Percentiles rank a stretch among this genome's conserved stretches.
phyloP scores from a whole-genome alignment of 73 alveolate species.

The Paramecium pentaurelia region DNA sequence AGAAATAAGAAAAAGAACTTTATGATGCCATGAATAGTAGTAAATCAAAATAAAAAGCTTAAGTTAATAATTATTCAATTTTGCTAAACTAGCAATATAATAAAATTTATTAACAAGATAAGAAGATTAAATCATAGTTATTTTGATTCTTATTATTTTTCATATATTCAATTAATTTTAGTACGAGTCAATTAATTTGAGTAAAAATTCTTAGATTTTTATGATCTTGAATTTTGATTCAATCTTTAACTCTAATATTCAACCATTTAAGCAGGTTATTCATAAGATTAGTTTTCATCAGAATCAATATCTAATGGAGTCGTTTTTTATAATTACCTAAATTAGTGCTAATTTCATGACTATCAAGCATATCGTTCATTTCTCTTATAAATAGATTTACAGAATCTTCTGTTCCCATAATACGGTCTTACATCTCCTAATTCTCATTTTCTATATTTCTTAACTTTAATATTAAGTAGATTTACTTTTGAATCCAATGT shows the following conservation, averaged over 20 bases:
- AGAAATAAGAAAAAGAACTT: constrained; percentile 22
- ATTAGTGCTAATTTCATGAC: constrained; percentile 60
- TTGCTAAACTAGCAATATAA: not conserved
- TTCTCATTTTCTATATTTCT: constrained; percentile 60
- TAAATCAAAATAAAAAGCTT: not conserved
- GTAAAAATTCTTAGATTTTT: constrained; percentile 15
- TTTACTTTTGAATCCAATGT: constrained; percentile 29
- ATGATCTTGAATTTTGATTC: not conserved
- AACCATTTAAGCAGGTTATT: not conserved
- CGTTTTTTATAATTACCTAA: not conserved
- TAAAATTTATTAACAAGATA: constrained; percentile 24
- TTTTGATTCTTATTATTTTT: constrained; percentile 6
- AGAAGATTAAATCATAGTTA: constrained; percentile 26
- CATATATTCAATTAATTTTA: constrained; percentile 42
- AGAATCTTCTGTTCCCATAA: constrained; percentile 58
- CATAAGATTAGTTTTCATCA: constrained; percentile 37
- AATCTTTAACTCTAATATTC: constrained; percentile 24
- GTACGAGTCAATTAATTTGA: constrained; percentile 47
- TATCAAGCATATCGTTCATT: constrained; percentile 61
- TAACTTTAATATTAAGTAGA: not conserved
- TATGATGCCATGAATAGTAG: not conserved
- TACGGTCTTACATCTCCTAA: constrained; percentile 56
- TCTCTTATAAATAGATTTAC: constrained; percentile 65
- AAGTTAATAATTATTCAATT: constrained; percentile 38
- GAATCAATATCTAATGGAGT: not conserved